phyloP scores from a whole-genome alignment of 2,329 filamentous ascomycete genomes.

The Xylariaceae sp. region DNA sequence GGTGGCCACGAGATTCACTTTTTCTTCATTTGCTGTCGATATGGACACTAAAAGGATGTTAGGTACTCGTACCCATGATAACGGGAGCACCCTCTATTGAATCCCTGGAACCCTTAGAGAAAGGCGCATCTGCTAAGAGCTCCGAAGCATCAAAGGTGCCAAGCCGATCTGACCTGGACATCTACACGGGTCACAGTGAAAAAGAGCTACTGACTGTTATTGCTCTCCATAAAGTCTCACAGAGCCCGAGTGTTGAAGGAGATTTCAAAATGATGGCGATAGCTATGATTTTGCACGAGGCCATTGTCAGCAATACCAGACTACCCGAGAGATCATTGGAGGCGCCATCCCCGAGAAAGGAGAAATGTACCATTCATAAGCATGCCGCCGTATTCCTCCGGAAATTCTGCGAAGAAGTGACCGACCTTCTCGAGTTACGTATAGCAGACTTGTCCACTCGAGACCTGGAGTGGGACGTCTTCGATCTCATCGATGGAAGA shows the following conservation, averaged over 20 bases:
- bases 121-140: background rate
- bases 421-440: background rate
- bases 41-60: slow-evolving; percentile 1
- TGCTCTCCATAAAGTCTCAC: slow-evolving; percentile 6
- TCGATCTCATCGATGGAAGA: slow-evolving; percentile 33
- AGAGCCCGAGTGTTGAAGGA: background rate
- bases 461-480: slow-evolving; percentile 27
- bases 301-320: slow-evolving; percentile 6
- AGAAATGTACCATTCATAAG: background rate
- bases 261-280: background rate
- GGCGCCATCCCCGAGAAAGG: background rate
- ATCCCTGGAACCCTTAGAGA: background rate
- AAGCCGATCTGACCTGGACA: background rate
- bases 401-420: slow-evolving; percentile 16
- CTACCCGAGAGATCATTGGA: slow-evolving; percentile 9
- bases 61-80: slow-evolving; percentile 15
- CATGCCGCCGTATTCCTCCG: slow-evolving; percentile 6
- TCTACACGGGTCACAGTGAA: slow-evolving; percentile 12
- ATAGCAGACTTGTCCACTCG: background rate
- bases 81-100: background rate
- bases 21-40: background rate
- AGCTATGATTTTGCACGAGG: slow-evolving; percentile 12
- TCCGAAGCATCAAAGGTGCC: background rate
- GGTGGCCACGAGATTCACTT: background rate
- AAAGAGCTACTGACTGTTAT: slow-evolving; percentile 7